Evolutionary conservation across 1,284 basidiomycete species (phyloP), one percentile per base, ranked within the genome.

Genomic region (Sphaerobolus stellatus): DNA sequence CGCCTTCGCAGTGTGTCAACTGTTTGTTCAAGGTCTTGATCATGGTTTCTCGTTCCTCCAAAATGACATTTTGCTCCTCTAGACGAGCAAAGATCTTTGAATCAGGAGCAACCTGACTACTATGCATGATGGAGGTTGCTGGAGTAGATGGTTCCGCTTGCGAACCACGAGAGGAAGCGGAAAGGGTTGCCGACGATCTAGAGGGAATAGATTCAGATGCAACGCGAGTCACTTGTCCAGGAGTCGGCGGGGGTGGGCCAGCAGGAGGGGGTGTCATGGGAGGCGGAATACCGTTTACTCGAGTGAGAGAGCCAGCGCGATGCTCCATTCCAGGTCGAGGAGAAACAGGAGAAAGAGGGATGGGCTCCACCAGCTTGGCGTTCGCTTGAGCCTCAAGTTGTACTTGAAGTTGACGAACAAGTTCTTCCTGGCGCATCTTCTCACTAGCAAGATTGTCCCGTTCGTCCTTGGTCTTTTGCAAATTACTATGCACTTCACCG

Each of bases 21-120:
- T 94, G 92, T 71, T 94, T 93, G 71, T 93, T 92, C 54, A 97
- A 80, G 30, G 88, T 94, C 73, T 91, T 90, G 75, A 96, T 93
- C 88, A 90, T 92, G 48, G 79, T 81, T 62, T 93, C 90, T 66
- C 92, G 89, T 72, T 94, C 91, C 27, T 85, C 88, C 45, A 93
- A 75, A 50, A 82, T 82, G 65, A 87, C 90, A 16, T 79, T 70
- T 68, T 92, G 89, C 61, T 89, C 83, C 59, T 90, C 86, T 11
- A 93, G 64, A 63, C 83, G 83, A 48, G 70, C 74, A 2, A 72
- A 62, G 3, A 83, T 50, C 66, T 90, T 87, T 40, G 76, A 61
- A 63, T 92, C 88, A 5, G 68, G 58, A 16, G 67, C 58, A 33
- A 67, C 48, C 8, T 72, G 61, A 4, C 69, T 62, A 43, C 68